Evolutionary conservation across 495 filamentous ascomycete species (phyloP).

Genomic region (Neurospora sp.): DNA sequence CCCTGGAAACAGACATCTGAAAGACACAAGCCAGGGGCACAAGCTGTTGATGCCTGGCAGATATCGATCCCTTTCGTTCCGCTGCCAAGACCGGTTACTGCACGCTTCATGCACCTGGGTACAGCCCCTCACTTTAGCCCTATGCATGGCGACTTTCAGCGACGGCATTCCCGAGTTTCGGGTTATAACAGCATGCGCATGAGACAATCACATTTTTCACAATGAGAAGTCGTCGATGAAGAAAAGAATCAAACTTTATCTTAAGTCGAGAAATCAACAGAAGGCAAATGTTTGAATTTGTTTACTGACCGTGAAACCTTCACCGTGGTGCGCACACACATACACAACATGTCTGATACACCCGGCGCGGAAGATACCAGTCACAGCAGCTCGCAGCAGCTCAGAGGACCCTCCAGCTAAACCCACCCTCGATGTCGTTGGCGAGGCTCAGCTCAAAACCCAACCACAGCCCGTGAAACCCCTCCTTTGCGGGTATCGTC

Average conservation of each 20-base stretch:
- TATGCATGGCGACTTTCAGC: constrained; percentile 7
- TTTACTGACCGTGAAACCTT: neutral
- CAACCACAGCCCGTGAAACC: neutral
- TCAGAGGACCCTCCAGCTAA: neutral
- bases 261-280: neutral
- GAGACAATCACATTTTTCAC: neutral
- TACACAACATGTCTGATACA: neutral
- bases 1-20: neutral
- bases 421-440: neutral
- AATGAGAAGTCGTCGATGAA: neutral
- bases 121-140: constrained; percentile 18
- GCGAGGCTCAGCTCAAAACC: neutral
- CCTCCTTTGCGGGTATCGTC: neutral
- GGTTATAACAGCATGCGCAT: neutral
- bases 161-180: neutral
- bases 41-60: neutral
- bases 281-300: neutral
- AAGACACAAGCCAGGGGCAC: neutral
- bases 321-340: neutral
- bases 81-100: neutral
- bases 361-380: neutral
- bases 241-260: neutral
- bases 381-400: neutral
- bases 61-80: neutral
- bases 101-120: neutral